These are phyloP conservation scores for Heterobasidion occidentale DNA, from an alignment of 1,284 basidiomycete species.

Conservation along the genomic window DNA sequence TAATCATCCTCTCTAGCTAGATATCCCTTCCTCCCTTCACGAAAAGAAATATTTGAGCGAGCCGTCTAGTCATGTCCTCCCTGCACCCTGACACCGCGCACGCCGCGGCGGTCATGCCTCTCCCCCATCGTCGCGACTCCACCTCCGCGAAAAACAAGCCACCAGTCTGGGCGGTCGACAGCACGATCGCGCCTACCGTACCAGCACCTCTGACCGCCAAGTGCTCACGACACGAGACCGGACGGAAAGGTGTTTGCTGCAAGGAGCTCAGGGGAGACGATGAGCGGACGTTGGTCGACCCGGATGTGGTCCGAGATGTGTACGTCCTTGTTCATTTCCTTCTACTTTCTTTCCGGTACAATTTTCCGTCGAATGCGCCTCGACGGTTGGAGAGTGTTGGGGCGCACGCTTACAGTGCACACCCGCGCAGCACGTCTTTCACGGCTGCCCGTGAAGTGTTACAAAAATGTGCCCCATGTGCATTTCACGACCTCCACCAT, in stretches of 20 bases:
- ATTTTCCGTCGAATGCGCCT: neutral
- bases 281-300: slow-evolving; percentile 73
- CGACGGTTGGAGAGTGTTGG: neutral
- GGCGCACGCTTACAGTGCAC: too few relatives aligned
- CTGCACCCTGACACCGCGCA: too few relatives aligned
- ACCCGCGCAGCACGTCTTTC: too few relatives aligned
- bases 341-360: neutral
- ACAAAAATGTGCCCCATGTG: too few relatives aligned
- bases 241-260: slow-evolving; percentile 67
- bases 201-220: slow-evolving; percentile 43
- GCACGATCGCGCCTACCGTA: slow-evolving; percentile 25
- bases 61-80: slow-evolving; percentile 8
- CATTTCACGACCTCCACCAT: too few relatives aligned
- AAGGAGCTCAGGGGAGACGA: slow-evolving; percentile 74
- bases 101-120: slow-evolving; percentile 24
- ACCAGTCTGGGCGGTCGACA: slow-evolving; percentile 57
- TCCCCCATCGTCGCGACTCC: slow-evolving; percentile 19
- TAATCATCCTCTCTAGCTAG: too few relatives aligned
- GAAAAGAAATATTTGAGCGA: neutral
- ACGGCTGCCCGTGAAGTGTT: too few relatives aligned
- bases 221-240: slow-evolving; percentile 46
- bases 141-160: slow-evolving; percentile 26
- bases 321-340: slow-evolving; percentile 27
- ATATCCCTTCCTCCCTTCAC: neutral
- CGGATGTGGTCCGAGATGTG: slow-evolving; percentile 82